Conservation (phyloP, 257 asterid genomes). For the Leptodermis oblonga region DNA sequence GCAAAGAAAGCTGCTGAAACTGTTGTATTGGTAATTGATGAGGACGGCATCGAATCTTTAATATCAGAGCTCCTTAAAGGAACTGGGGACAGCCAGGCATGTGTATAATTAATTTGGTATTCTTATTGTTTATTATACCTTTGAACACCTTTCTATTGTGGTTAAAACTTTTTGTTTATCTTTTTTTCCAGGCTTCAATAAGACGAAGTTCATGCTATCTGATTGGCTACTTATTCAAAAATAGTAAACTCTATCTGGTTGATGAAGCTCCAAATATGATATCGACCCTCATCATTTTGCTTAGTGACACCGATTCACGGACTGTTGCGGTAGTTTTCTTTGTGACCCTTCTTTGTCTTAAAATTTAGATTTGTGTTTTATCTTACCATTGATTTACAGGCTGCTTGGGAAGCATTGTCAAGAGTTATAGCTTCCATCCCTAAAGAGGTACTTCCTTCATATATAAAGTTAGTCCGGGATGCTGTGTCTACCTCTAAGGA, state of each 20-base stretch:
- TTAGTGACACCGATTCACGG: constrained; percentile 75
- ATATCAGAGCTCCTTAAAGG: constrained; percentile 87
- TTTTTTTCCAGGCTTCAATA: constrained; percentile 64
- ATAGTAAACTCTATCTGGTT: constrained; percentile 82
- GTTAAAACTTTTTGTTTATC: constrained; percentile 13
- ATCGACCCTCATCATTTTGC: constrained; percentile 75
- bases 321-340: constrained; percentile 62
- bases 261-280: constrained; percentile 96
- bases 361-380: constrained; percentile 14
- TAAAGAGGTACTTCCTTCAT: constrained; percentile 85
- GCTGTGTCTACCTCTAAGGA: constrained; percentile 97
- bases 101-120: constrained; percentile 23
- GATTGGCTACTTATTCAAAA: constrained; percentile 86
- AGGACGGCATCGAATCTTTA: constrained; percentile 82
- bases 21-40: constrained; percentile 87
- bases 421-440: constrained; percentile 83
- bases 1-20: constrained; percentile 95
- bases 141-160: not conserved
- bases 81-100: constrained; percentile 78
- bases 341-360: constrained; percentile 10
- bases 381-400: constrained; percentile 40
- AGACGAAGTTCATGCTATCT: constrained; percentile 77
- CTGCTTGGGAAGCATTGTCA: constrained; percentile 92
- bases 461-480: constrained; percentile 93
- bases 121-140: not conserved